These are phyloP conservation scores for Elaeis guineensis DNA, from an alignment of 176 grass and related monocot genomes.

Conservation along the genomic window DNA sequence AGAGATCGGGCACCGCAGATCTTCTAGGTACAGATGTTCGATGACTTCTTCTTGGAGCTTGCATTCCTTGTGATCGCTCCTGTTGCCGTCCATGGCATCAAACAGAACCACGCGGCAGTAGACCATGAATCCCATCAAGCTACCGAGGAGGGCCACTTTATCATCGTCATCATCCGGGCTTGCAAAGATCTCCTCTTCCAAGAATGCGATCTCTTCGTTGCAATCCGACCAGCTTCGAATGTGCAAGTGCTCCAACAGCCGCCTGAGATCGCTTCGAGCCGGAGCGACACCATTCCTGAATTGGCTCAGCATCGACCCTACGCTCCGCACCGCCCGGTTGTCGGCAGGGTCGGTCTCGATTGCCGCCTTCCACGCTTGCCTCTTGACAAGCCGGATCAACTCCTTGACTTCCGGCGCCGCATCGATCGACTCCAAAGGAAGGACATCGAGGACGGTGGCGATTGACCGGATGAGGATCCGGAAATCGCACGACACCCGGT, in stretches of 20 bases:
- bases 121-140: constrained; percentile 52
- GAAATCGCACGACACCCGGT: constrained; percentile 43
- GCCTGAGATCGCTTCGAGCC: constrained; percentile 27
- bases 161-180: constrained; percentile 16
- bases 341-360: constrained; percentile 33
- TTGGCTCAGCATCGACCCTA: constrained; percentile 48
- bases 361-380: constrained; percentile 41
- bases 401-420: constrained; percentile 42
- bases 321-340: constrained; percentile 23
- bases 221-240: constrained; percentile 64
- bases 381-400: constrained; percentile 36
- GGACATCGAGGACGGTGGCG: constrained; percentile 53
- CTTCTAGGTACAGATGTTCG: constrained; percentile 43
- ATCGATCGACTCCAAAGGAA: constrained; percentile 16
- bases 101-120: constrained; percentile 83
- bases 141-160: constrained; percentile 26
- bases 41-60: too few species aligned
- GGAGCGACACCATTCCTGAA: constrained; percentile 58
- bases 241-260: constrained; percentile 42
- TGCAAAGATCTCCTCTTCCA: constrained; percentile 38
- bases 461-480: constrained; percentile 40
- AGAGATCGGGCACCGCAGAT: constrained; percentile 76
- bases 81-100: constrained; percentile 27
- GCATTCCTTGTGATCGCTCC: neutral
- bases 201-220: constrained; percentile 46